Evolutionary conservation across 1,284 basidiomycete genomes (phyloP).

Genomic region (Pseudozyma tsukubaensis): DNA sequence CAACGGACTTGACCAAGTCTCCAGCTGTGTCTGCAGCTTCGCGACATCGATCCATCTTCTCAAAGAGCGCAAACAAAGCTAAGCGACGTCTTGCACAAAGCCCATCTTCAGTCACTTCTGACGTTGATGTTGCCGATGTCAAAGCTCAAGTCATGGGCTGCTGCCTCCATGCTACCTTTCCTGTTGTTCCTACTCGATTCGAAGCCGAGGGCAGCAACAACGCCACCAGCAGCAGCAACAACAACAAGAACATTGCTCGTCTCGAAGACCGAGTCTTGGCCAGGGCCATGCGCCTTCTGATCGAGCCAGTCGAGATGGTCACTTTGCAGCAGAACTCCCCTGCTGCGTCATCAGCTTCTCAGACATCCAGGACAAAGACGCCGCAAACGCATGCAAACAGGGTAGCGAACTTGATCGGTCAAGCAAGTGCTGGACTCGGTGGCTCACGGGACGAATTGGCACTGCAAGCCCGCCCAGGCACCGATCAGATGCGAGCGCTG

Average conservation of each 20-base stretch:
- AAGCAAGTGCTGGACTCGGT: conserved; percentile 36
- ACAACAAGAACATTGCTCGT: conserved; percentile 18
- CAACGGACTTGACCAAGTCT: neutral
- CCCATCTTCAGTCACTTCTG: conserved; percentile 9
- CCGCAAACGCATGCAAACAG: conserved; percentile 22
- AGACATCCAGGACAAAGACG: conserved; percentile 5
- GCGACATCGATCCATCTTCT: neutral
- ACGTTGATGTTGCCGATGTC: conserved; percentile 15
- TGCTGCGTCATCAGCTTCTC: conserved; percentile 2
- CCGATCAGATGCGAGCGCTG: conserved; percentile 19
- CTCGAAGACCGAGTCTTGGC: conserved; percentile 36
- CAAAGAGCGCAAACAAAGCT: conserved; percentile 9
- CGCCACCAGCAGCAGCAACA: conserved; percentile 1
- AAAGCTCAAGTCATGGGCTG: conserved; percentile 23
- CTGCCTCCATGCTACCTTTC: conserved; percentile 44
- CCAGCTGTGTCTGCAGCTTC: neutral
- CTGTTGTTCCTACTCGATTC: conserved; percentile 15
- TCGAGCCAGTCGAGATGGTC: conserved; percentile 36
- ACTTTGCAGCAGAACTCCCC: conserved; percentile 6
- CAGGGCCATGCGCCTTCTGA: conserved; percentile 26
- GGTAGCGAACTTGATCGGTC: conserved; percentile 33
- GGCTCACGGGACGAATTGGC: conserved; percentile 22
- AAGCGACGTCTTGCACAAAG: conserved; percentile 6
- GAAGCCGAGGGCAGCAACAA: conserved; percentile 12
- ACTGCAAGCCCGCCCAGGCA: conserved; percentile 9